phyloP scores from a whole-genome alignment of 257 asterid species.

The Jacaranda copaia region DNA sequence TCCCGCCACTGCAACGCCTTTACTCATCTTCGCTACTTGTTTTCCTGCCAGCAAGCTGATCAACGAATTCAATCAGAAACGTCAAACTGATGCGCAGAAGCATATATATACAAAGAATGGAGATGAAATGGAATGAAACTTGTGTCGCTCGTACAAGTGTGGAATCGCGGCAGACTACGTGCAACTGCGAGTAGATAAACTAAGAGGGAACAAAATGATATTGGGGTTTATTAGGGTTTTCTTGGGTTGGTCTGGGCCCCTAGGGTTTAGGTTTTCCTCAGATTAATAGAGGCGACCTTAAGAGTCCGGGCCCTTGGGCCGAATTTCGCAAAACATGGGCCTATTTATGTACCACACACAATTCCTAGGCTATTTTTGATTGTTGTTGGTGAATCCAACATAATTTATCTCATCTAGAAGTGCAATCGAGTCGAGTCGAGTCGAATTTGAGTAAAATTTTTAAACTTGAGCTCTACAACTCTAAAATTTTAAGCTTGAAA shows the following conservation, averaged over 20 bases:
- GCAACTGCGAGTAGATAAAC: conserved; percentile 29
- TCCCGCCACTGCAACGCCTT: conserved; percentile 47
- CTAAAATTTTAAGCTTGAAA: too few relatives aligned
- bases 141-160: conserved; percentile 23
- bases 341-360: neutral
- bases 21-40: conserved; percentile 53
- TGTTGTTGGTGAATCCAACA: too few relatives aligned
- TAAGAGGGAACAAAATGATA: neutral
- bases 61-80: conserved; percentile 21
- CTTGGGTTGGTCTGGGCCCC: conserved; percentile 16
- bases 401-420: too few relatives aligned
- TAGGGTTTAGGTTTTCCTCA: conserved; percentile 27
- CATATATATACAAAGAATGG: neutral
- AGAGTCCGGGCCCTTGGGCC: neutral
- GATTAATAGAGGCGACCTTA: neutral
- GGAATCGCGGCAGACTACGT: conserved; percentile 33
- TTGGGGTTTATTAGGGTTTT: conserved; percentile 38
- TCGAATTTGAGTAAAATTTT: too few relatives aligned
- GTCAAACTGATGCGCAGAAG: neutral
- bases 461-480: too few relatives aligned
- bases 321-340: neutral
- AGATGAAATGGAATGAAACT: neutral
- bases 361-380: too few relatives aligned
- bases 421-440: too few relatives aligned
- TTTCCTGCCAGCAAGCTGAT: conserved; percentile 24